A percentile compares a stretch with the other conserved stretches of the same genome.
Conservation (phyloP, 352 stramenopile genomes). For the Paralagenidium karlingii region DNA sequence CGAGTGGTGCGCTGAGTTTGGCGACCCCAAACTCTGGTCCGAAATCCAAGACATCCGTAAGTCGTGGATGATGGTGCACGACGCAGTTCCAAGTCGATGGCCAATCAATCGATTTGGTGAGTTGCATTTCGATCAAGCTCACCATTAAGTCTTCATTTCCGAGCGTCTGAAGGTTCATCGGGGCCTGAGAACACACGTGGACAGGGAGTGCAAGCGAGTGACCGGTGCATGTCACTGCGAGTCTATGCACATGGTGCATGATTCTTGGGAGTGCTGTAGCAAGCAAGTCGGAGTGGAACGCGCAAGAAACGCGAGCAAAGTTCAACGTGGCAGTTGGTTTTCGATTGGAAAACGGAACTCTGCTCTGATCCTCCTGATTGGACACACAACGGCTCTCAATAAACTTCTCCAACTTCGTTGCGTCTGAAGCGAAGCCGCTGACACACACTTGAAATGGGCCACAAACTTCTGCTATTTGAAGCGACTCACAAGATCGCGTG, state of each 20-base stretch:
- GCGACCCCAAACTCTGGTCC: constrained; percentile 40
- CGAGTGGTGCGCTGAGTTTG: constrained; percentile 21
- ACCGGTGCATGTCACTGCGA: constrained; percentile 25
- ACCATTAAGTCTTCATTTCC: constrained; percentile 24
- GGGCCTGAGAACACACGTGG: constrained; percentile 34
- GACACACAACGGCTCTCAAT: constrained; percentile 35
- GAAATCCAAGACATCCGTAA: constrained; percentile 71
- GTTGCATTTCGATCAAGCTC: constrained; percentile 48
- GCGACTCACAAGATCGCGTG: constrained; percentile 2
- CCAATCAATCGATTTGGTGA: constrained; percentile 51
- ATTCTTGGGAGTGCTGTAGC: constrained; percentile 23
- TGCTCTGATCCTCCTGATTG: constrained; percentile 46
- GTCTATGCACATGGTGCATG: constrained; percentile 27
- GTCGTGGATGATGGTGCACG: constrained; percentile 13
- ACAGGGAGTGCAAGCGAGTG: constrained; percentile 49
- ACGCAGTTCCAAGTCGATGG: constrained; percentile 27
- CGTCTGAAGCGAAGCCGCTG: constrained; percentile 41
- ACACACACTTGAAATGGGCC: constrained; percentile 42
- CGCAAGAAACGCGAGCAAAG: constrained; percentile 48
- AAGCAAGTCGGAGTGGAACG: constrained; percentile 65
- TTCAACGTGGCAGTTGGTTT: constrained; percentile 42
- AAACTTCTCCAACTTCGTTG: constrained; percentile 33
- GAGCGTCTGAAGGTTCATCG: constrained; percentile 36
- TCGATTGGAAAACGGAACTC: constrained; percentile 62
- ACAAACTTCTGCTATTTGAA: constrained; percentile 71